phyloP scores from a whole-genome alignment of 345 rosid species.

The Populus simonii region DNA sequence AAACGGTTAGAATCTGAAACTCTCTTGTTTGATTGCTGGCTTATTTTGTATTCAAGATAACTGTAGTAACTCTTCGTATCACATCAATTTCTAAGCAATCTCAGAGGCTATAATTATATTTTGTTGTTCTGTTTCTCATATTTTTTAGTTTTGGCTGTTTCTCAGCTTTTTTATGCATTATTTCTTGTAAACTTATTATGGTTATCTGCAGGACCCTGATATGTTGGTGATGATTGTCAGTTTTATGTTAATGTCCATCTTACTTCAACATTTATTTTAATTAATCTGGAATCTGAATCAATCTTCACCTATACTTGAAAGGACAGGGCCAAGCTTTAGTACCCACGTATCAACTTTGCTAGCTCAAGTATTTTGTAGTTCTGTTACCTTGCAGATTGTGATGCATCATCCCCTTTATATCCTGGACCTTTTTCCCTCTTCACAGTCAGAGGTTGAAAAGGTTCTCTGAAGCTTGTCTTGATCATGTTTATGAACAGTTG shows the following conservation, averaged over 20 bases:
- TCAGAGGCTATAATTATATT: background rate
- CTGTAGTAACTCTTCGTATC: background rate
- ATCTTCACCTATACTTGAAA: background rate
- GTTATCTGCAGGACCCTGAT: background rate
- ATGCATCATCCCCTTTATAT: background rate
- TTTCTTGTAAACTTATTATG: background rate
- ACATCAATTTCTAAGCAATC: background rate
- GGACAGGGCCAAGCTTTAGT: background rate
- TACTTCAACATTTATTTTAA: background rate
- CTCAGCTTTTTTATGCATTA: background rate
- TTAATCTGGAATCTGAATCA: background rate
- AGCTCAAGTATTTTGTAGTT: background rate
- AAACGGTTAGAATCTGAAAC: constrained; percentile 49
- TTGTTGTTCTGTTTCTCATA: too few relatives aligned
- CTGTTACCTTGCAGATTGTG: background rate
- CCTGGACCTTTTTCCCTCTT: background rate
- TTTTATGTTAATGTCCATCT: background rate
- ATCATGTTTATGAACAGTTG: background rate
- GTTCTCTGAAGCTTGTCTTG: background rate
- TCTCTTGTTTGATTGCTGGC: background rate
- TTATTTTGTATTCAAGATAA: background rate
- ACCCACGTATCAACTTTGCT: background rate
- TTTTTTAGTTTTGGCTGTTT: background rate
- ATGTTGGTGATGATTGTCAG: background rate
- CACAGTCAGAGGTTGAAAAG: background rate